Base-by-base conservation (phyloP, 805 yeast genomes). In the Trichomonascus vanleenenianus region DNA sequence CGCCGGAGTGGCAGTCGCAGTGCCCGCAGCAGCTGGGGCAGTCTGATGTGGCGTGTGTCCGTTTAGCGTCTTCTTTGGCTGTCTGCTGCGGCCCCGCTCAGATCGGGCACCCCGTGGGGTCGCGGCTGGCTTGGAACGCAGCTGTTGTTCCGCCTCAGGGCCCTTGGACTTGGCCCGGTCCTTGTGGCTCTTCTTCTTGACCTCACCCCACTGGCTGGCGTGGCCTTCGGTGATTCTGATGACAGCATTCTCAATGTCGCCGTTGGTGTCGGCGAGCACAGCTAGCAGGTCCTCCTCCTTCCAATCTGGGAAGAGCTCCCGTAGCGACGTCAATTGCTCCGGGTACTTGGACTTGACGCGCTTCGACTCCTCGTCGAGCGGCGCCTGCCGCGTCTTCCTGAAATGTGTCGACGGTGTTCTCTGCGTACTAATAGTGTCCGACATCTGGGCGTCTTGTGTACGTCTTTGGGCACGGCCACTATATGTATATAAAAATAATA, bases 271-370 rank as follows among this genome's bases (percentile, higher is more conserved):
- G 47, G 73, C 72, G 56, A 89, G 79, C 48, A 87, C 79, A 44
- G 82, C 77, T 39, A 72, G 67, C 61, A 93, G 78, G 62, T 93
- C 98, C 25, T 85, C 95, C 45, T 75, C 72, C 40, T 85, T 76
- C 98, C 98, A 93, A 61, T 85, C 96, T 38, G 97, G 95, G 70
- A 93, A 89, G 71, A 93, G 73, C 66, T 91, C 97, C 42, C 73
- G 65, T 56, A 91, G 75, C 32, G 84, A 77, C 44, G 66, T 66
- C 48, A 77, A 70, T 61, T 75, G 51, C 32, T 52, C 30, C 30
- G 52, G 40, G 45, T 56, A 56, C 47, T 55, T 52, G 43, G 58
- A 53, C 52, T 64, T 68, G 42, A 67, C 50, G 42, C 58, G 64
- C 59, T 48, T 41, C 53, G 57, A 45, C 45, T 61, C 49, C 42